These are phyloP conservation scores for Penicillium turbatum DNA, from an alignment of 495 filamentous ascomycete genomes.

Conservation along the genomic window DNA sequence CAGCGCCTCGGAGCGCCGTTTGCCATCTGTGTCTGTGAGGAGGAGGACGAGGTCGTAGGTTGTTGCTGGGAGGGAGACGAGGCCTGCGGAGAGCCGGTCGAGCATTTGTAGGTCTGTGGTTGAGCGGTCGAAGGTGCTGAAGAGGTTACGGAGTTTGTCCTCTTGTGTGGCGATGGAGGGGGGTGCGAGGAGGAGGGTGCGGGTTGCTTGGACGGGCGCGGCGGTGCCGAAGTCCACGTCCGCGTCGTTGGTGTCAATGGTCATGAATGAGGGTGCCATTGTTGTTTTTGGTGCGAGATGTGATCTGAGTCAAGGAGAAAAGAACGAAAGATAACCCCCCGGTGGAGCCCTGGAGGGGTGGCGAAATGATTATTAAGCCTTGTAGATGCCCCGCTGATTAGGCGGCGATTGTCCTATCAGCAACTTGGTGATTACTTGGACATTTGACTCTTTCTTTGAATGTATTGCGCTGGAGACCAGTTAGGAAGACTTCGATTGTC, in stretches of 20 bases:
- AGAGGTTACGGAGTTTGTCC: conserved; percentile 52
- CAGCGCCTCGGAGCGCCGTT: conserved; percentile 53
- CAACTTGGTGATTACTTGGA: neutral
- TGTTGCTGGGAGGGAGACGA: conserved; percentile 68
- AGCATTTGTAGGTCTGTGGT: conserved; percentile 95
- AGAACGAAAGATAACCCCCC: conserved; percentile 1
- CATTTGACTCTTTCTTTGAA: neutral
- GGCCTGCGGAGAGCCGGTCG: conserved; percentile 79
- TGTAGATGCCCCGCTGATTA: neutral
- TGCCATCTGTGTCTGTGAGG: conserved; percentile 68
- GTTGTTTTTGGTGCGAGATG: conserved; percentile 1
- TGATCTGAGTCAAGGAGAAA: neutral
- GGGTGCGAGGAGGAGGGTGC: conserved; percentile 66
- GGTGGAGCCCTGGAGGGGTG: conserved; percentile 22
- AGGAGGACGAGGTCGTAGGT: conserved; percentile 85
- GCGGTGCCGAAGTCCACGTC: conserved; percentile 36
- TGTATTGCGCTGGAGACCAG: neutral
- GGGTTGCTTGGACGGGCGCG: conserved; percentile 29
- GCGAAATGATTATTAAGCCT: conserved; percentile 9
- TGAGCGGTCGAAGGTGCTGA: conserved; percentile 62
- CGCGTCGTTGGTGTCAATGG: conserved; percentile 43
- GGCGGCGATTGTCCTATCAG: conserved; percentile 1
- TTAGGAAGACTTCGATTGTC: neutral
- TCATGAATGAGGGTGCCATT: conserved; percentile 40
- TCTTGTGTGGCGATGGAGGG: conserved; percentile 70